These are phyloP conservation scores for Kluyveromyces sp. DNA, from an alignment of 1,139 yeast species.

Conservation along the genomic window DNA sequence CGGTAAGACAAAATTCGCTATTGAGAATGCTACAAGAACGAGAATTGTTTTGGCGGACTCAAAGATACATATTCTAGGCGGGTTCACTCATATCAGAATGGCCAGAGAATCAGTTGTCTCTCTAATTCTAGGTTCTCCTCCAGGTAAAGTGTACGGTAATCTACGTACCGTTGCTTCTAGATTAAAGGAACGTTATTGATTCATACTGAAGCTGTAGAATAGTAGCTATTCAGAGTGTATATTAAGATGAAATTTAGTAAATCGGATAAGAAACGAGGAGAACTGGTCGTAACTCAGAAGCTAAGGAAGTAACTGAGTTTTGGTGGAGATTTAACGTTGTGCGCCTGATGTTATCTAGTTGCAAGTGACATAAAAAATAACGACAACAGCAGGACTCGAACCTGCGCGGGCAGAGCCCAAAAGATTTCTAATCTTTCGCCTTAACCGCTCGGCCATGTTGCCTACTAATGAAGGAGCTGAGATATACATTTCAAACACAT, in stretches of 20 bases:
- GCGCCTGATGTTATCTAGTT: not conserved
- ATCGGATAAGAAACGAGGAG: not conserved
- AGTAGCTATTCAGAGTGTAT: no score
- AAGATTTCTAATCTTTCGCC: conserved; percentile 30
- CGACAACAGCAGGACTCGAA: conserved; percentile 30
- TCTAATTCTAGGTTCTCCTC: conserved; percentile 94
- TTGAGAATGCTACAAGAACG: conserved; percentile 96
- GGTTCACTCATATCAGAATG: conserved; percentile 93
- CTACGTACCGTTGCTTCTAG: conserved; percentile 94
- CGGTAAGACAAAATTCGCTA: conserved; percentile 97
- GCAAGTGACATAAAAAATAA: conserved; percentile 9
- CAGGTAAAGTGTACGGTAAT: conserved; percentile 96
- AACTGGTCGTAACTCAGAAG: not conserved
- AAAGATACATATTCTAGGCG: conserved; percentile 93
- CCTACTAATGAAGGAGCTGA: no score
- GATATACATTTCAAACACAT: no score
- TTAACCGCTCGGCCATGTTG: conserved; percentile 31
- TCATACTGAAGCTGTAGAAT: no score
- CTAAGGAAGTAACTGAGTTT: no score
- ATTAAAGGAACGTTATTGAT: conserved; percentile 86
- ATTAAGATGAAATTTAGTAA: not conserved
- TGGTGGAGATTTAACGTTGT: not conserved
- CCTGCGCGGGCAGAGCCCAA: conserved; percentile 32
- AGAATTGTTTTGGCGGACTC: conserved; percentile 96
- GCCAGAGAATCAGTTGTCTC: conserved; percentile 96